These are phyloP conservation scores for Arachis hypogaea DNA, from an alignment of 306 rosid genomes.

Conservation along the genomic window DNA sequence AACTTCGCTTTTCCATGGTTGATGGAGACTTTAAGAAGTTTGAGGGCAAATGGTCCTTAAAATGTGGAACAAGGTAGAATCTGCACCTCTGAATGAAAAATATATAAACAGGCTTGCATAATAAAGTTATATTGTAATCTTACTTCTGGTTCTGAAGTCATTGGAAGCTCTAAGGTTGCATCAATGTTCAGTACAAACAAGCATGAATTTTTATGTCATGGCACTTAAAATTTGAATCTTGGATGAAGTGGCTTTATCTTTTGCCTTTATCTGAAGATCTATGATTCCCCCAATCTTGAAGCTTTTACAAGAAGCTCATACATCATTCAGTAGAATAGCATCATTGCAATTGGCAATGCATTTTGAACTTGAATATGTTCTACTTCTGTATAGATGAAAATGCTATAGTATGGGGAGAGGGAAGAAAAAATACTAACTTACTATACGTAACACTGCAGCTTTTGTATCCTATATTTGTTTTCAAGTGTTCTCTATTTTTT, in stretches of 20 bases:
- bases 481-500: no score
- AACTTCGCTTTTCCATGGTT: slow-evolving; percentile 94
- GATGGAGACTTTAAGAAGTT: slow-evolving; percentile 97
- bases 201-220: background rate
- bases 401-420: slow-evolving; percentile 3
- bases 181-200: background rate
- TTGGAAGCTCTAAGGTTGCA: slow-evolving; percentile 11
- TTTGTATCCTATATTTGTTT: background rate
- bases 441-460: background rate
- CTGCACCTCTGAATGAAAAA: slow-evolving; percentile 33
- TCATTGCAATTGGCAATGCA: background rate
- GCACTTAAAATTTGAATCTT: background rate
- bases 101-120: slow-evolving; percentile 20
- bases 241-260: slow-evolving; percentile 17
- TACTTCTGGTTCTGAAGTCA: background rate
- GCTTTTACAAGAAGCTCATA: background rate
- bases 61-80: slow-evolving; percentile 74
- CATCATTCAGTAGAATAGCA: background rate
- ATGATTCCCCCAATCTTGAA: slow-evolving; percentile 8
- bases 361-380: slow-evolving; percentile 8
- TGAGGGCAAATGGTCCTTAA: slow-evolving; percentile 94
- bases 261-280: slow-evolving; percentile 17
- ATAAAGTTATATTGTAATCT: slow-evolving; percentile 21
- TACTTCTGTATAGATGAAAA: background rate
- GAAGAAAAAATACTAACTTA: background rate